phyloP scores from a whole-genome alignment of 805 yeast genomes.

The Millerago galiae region DNA sequence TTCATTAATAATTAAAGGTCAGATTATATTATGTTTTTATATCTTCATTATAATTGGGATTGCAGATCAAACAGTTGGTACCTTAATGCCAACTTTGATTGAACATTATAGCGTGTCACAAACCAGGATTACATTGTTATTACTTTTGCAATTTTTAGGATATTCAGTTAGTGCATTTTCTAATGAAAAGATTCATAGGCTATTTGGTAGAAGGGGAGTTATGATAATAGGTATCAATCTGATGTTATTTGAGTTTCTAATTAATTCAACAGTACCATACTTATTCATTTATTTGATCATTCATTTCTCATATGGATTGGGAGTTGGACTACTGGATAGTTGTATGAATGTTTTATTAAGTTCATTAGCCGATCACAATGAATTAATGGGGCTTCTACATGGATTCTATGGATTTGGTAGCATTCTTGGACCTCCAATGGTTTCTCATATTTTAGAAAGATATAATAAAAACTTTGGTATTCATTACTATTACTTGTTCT shows the following conservation, averaged over 20 bases:
- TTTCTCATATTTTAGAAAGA: slow-evolving; percentile 34
- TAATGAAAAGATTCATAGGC: slow-evolving; percentile 36
- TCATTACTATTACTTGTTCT: slow-evolving; percentile 33
- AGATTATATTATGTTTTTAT: slow-evolving; percentile 34
- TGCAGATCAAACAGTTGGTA: slow-evolving; percentile 56
- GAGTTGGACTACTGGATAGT: slow-evolving; percentile 52
- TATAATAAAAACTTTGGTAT: slow-evolving; percentile 17
- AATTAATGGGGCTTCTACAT: slow-evolving; percentile 55
- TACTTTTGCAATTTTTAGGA: slow-evolving; percentile 47
- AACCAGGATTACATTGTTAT: slow-evolving; percentile 41
- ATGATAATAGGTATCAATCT: slow-evolving; percentile 28
- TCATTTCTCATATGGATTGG: slow-evolving; percentile 43
- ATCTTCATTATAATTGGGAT: slow-evolving; percentile 46
- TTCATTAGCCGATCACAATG: slow-evolving; percentile 45
- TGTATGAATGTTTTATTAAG: slow-evolving; percentile 44
- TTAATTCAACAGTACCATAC: slow-evolving; percentile 31
- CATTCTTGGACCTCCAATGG: slow-evolving; percentile 59
- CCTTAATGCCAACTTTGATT: slow-evolving; percentile 48
- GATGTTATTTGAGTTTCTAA: slow-evolving; percentile 33
- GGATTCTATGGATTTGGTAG: slow-evolving; percentile 73
- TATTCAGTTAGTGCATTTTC: slow-evolving; percentile 47
- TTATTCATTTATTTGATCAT: slow-evolving; percentile 33
- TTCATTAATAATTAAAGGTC: slow-evolving; percentile 35
- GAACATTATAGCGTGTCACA: slow-evolving; percentile 42
- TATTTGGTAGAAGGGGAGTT: slow-evolving; percentile 44